A percentile compares a stretch with the other conserved stretches of the same genome.
Conservation (phyloP, 1,284 basidiomycete genomes). For the Naganishia sp. region DNA sequence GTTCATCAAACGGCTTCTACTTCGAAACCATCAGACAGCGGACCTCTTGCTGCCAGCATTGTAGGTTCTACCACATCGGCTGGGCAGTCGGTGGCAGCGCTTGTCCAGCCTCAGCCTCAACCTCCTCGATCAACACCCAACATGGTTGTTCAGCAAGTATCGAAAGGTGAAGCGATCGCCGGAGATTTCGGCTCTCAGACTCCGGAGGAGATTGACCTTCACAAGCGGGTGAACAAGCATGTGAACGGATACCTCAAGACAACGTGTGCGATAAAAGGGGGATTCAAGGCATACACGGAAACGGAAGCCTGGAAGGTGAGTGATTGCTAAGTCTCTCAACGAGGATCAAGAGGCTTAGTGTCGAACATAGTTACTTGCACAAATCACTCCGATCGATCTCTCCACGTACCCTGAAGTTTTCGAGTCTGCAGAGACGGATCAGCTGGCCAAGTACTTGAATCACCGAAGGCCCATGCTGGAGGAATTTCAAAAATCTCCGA, state of each 20-base stretch:
- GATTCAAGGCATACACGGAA: constrained; percentile 10
- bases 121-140: not conserved
- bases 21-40: no score
- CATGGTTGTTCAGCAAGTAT: not conserved
- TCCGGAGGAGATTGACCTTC: not conserved
- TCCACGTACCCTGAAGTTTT: constrained; percentile 18
- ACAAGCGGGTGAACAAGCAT: constrained; percentile 19
- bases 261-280: constrained; percentile 14
- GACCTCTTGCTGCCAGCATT: no score
- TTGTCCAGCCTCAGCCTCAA: no score
- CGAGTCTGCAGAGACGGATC: constrained; percentile 15
- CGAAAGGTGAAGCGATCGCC: not conserved
- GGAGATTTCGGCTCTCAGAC: constrained; percentile 2
- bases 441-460: constrained; percentile 22
- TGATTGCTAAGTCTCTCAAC: not conserved
- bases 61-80: no score
- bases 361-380: not conserved
- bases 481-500: constrained; percentile 9
- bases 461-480: not conserved
- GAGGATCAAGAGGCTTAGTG: not conserved
- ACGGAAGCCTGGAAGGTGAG: constrained; percentile 9
- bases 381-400: not conserved
- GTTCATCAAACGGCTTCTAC: no score
- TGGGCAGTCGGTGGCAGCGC: no score
- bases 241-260: constrained; percentile 17